Evolutionary conservation across 1,139 yeast genomes (phyloP).

Genomic region (Candida pseudoviswanathii): DNA sequence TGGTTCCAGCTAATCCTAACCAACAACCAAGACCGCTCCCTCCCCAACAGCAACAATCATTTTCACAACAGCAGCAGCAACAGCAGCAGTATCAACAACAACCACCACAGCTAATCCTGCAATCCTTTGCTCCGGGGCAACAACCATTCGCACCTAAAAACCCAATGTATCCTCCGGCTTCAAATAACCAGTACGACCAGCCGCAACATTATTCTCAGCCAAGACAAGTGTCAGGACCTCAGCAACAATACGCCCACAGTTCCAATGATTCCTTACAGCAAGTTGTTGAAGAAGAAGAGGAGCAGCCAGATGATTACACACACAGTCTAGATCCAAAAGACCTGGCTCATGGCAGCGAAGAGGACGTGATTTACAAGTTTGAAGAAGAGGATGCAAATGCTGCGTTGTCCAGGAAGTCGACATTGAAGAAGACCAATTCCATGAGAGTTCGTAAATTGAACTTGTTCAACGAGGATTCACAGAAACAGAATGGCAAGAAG

Average conservation of each 20-base stretch:
- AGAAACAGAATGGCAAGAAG: background rate
- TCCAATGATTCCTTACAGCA: slow-evolving; percentile 45
- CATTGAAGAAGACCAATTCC: slow-evolving; percentile 43
- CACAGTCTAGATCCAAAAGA: slow-evolving; percentile 6
- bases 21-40: slow-evolving; percentile 6
- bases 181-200: background rate
- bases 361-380: slow-evolving; percentile 35
- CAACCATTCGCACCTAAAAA: slow-evolving; percentile 3
- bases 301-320: slow-evolving; percentile 6
- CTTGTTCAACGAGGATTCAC: slow-evolving; percentile 27
- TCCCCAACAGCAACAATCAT: slow-evolving; percentile 7
- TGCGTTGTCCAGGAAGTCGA: slow-evolving; percentile 41
- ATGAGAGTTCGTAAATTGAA: slow-evolving; percentile 47
- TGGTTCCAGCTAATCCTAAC: slow-evolving; percentile 13
- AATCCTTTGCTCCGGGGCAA: slow-evolving; percentile 6
- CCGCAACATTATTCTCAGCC: slow-evolving; percentile 1
- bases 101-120: slow-evolving; percentile 2
- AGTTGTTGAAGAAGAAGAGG: slow-evolving; percentile 47
- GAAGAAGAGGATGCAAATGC: slow-evolving; percentile 30
- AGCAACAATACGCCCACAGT: slow-evolving; percentile 6
- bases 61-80: slow-evolving; percentile 5
- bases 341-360: slow-evolving; percentile 20
- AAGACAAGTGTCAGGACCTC: background rate
- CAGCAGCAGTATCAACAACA: slow-evolving; percentile 5
- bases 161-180: background rate